A percentile compares a stretch with the other conserved stretches of the same genome.
These are phyloP conservation scores for Serpula lacrymans DNA, from an alignment of 768 basidiomycete genomes.

Conservation along the genomic window DNA sequence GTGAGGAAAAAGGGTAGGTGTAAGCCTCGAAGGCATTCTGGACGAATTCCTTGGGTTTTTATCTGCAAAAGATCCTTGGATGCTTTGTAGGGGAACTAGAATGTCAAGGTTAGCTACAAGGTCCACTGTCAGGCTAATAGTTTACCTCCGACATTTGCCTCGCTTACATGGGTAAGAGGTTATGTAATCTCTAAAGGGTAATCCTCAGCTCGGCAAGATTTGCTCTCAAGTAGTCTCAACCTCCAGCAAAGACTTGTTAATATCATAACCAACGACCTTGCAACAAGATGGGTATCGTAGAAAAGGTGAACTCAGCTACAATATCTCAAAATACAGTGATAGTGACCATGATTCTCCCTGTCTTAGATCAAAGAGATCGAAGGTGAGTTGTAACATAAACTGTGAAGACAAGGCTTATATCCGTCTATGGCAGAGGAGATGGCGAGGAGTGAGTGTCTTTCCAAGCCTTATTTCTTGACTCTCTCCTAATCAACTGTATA, in stretches of 20 bases:
- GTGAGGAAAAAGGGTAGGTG: conserved; percentile 66
- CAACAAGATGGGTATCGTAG: conserved; percentile 90
- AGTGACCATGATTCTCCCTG: neutral
- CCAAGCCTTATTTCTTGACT: neutral
- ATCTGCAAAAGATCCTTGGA: no score
- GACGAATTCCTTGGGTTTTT: no score
- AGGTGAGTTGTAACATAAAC: conserved; percentile 50
- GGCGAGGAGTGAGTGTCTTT: conserved; percentile 80
- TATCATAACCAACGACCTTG: no score
- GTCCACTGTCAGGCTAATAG: no score
- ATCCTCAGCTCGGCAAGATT: no score
- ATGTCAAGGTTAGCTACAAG: no score
- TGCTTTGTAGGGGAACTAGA: no score
- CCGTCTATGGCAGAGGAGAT: conserved; percentile 74
- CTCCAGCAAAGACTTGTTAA: no score
- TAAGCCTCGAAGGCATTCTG: conserved; percentile 62
- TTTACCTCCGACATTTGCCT: no score
- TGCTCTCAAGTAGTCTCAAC: no score
- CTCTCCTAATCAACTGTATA: conserved; percentile 3
- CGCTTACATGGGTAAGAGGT: no score
- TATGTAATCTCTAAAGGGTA: no score
- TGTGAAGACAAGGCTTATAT: neutral
- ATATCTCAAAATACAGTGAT: conserved; percentile 1
- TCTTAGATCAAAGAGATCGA: conserved; percentile 93
- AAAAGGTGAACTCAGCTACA: conserved; percentile 63